Base-by-base conservation (phyloP, 129 eudicot genomes). In the Calendula officinalis region DNA sequence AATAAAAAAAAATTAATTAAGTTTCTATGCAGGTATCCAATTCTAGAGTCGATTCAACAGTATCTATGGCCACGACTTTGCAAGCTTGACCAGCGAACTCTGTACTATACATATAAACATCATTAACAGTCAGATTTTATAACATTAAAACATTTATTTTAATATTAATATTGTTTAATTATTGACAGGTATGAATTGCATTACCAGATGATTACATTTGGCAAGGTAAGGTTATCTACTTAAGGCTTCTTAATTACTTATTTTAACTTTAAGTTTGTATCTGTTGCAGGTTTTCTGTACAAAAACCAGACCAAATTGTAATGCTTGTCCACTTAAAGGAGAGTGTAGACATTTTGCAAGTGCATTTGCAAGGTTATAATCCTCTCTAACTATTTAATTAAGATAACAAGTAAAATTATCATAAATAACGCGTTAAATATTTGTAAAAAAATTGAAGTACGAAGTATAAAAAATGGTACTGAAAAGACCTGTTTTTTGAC, bases 141-240 rank as follows among this genome's bases (percentile, higher is more conserved):
- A 70, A 13, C 67, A 11, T 30, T 44, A 64, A 35, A 63, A 64
- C 61, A 39, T 13, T 30, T 55, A 9, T 47, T 47, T 48, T 56
- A 5, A 32, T 34, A 16, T 17, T 47, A 5, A 12, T 54, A 27
- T 6, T 46, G 3, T 49, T 51, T 37, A 33, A 5, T 43, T 44
- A 46, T 9, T 71, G 51, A 75, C 84, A 91, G 98, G 77, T 91
- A 91, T 56, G 94, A 91, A 76, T 68, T 91, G 49, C 98, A 91
- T 64, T 91, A 87, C 69, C 98, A 91, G 72, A 84, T 91, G 98
- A 91, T 91, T 40, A 91, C 98, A 33, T 91, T 91, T 77, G 98
- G 98, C 61, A 91, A 91, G 96, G 97, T 86, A 82, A 33, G 71
- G 27, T 10, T 58, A 11, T 56, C 41, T 74, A 62, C 40, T 34